Evolutionary conservation across 768 basidiomycete genomes (phyloP).

Genomic region (Leccinum subtestaceum): DNA sequence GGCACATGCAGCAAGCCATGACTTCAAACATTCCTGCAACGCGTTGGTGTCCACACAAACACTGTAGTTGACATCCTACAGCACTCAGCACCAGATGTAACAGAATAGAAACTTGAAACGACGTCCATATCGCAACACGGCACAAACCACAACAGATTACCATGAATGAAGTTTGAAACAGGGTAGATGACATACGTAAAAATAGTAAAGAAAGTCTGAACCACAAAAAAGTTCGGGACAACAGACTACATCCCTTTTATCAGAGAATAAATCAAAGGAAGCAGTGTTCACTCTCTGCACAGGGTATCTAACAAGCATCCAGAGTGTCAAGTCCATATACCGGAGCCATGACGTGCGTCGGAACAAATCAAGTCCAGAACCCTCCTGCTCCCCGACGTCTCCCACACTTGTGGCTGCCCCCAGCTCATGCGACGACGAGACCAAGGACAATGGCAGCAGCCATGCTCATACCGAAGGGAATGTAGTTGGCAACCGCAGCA

Average conservation of each 20-base stretch:
- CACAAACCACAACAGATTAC: constrained; percentile 3
- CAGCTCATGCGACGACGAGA: constrained; percentile 24
- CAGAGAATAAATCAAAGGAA: not conserved
- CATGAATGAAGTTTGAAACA: not conserved
- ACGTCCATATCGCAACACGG: constrained; percentile 5
- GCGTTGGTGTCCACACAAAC: not conserved
- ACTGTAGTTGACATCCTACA: not conserved
- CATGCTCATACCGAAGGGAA: constrained; percentile 30
- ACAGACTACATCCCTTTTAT: not conserved
- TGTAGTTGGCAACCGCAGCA: constrained; percentile 17
- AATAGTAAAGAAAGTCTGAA: not conserved
- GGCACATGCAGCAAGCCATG: not conserved
- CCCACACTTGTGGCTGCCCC: constrained; percentile 2
- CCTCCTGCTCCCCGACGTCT: not conserved
- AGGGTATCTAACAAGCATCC: constrained; percentile 18
- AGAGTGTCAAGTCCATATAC: constrained; percentile 1
- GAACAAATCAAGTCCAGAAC: not conserved
- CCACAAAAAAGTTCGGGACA: not conserved
- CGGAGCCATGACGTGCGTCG: not conserved
- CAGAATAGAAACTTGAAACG: not conserved
- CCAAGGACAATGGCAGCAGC: constrained; percentile 28
- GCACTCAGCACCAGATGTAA: not conserved
- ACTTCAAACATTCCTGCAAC: not conserved
- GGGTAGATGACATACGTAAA: not conserved
- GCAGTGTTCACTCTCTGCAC: constrained; percentile 8